These are phyloP conservation scores for Scorias spongiosa DNA, from an alignment of 2,329 filamentous ascomycete species.

Conservation along the genomic window DNA sequence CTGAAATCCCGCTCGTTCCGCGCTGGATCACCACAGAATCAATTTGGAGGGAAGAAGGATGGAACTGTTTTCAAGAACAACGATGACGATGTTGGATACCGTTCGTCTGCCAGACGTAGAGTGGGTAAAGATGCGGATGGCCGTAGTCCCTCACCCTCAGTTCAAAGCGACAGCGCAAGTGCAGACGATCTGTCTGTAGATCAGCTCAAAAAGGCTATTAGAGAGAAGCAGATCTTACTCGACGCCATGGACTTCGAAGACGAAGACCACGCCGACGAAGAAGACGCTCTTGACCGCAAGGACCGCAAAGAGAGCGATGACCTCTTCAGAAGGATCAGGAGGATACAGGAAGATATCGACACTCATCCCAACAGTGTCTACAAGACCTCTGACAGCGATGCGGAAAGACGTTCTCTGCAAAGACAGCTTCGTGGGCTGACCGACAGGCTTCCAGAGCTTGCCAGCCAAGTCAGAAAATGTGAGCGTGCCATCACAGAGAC, in stretches of 20 bases:
- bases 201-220: constrained; percentile 80
- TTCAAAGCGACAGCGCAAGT: constrained; percentile 51
- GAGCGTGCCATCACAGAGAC: constrained; percentile 90
- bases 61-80: constrained; percentile 96
- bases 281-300: constrained; percentile 77
- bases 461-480: constrained; percentile 77
- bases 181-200: constrained; percentile 75
- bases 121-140: constrained; percentile 45
- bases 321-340: constrained; percentile 78
- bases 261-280: constrained; percentile 76
- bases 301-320: constrained; percentile 89
- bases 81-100: constrained; percentile 70
- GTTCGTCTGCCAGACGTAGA: constrained; percentile 80
- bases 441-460: constrained; percentile 80
- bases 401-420: constrained; percentile 71
- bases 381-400: constrained; percentile 63
- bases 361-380: constrained; percentile 65
- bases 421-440: constrained; percentile 78
- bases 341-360: constrained; percentile 90
- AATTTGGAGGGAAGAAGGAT: constrained; percentile 55
- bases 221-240: constrained; percentile 83
- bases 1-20: constrained; percentile 91
- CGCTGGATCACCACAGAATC: constrained; percentile 37
- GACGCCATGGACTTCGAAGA: constrained; percentile 96
- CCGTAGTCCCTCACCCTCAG: constrained; percentile 62